phyloP scores from a whole-genome alignment of 495 filamentous ascomycete species.

The Xanthoparmelia taractica region DNA sequence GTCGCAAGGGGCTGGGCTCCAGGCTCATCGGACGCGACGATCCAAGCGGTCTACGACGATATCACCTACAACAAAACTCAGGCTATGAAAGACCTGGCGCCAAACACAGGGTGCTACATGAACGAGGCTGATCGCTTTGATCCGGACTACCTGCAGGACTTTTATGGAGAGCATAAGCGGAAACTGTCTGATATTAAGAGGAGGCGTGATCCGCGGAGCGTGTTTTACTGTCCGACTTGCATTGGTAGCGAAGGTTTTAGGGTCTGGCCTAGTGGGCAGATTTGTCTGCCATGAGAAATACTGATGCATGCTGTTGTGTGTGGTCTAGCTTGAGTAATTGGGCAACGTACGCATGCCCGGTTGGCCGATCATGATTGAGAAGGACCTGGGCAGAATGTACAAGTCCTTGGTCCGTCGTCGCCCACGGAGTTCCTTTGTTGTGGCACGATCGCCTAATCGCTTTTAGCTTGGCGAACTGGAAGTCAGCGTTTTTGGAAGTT shows the following conservation, averaged over 20 bases:
- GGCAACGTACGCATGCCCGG: background rate
- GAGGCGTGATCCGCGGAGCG: constrained; percentile 39
- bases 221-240: constrained; percentile 42
- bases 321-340: background rate
- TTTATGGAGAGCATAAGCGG: constrained; percentile 43
- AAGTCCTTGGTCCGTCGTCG: background rate
- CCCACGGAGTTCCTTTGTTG: background rate
- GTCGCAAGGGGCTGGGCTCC: constrained; percentile 35
- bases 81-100: constrained; percentile 34
- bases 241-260: constrained; percentile 44
- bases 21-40: constrained; percentile 33
- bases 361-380: background rate
- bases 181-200: constrained; percentile 36
- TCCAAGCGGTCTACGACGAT: constrained; percentile 36
- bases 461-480: background rate
- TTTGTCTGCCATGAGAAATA: constrained; percentile 14
- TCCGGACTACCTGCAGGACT: constrained; percentile 38
- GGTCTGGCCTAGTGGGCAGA: constrained; percentile 15
- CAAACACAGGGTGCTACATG: constrained; percentile 34
- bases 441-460: background rate
- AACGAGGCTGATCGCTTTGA: constrained; percentile 36
- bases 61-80: constrained; percentile 46
- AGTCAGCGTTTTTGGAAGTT: background rate
- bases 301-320: background rate
- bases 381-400: background rate